Evolutionary conservation across 768 basidiomycete species (phyloP).

Genomic region (Sporobolomyces phaffii): DNA sequence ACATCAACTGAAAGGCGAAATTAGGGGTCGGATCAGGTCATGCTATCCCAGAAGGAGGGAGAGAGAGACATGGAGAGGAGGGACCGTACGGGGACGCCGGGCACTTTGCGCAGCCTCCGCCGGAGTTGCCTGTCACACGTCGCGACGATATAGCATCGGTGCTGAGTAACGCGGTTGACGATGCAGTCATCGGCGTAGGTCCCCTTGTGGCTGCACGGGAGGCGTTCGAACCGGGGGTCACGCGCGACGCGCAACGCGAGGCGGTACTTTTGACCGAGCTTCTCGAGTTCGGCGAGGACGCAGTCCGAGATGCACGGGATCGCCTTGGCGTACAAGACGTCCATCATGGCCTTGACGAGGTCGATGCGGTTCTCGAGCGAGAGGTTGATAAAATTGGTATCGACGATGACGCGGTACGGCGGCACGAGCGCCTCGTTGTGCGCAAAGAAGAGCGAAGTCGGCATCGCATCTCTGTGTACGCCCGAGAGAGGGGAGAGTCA

Average conservation of each 20-base stretch:
- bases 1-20: conserved; percentile 67
- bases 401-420: conserved; percentile 92
- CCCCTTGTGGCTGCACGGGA: conserved; percentile 83
- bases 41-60: background rate
- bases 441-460: conserved; percentile 87
- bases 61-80: background rate
- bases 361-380: conserved; percentile 96
- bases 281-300: conserved; percentile 96
- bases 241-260: conserved; percentile 90
- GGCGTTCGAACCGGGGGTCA: conserved; percentile 91
- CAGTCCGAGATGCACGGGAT: conserved; percentile 99
- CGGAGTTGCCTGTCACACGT: conserved; percentile 95
- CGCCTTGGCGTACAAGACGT: conserved; percentile 95
- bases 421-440: conserved; percentile 95
- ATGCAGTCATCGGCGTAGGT: conserved; percentile 99
- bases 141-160: conserved; percentile 94
- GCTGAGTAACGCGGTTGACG: conserved; percentile 87
- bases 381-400: conserved; percentile 99
- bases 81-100: conserved; percentile 43
- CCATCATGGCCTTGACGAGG: conserved; percentile 98
- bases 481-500: background rate
- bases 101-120: conserved; percentile 73
- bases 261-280: conserved; percentile 89
- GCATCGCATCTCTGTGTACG: conserved; percentile 62
- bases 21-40: background rate